phyloP scores from a whole-genome alignment of 2,329 filamentous ascomycete genomes.

The Paecilomyces variotii region DNA sequence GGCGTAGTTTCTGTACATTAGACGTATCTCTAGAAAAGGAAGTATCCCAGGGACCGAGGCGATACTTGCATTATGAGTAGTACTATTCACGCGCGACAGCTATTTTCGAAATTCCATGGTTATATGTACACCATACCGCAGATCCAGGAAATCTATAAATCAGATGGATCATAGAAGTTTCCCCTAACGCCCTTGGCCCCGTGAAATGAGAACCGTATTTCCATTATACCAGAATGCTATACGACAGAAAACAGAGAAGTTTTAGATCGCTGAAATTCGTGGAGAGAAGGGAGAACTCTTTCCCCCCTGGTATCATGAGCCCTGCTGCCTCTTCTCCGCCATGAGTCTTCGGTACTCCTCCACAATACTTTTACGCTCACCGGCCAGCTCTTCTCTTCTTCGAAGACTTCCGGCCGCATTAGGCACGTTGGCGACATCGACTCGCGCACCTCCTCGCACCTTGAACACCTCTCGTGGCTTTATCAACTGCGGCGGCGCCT shows the following conservation, averaged over 20 bases:
- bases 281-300: neutral
- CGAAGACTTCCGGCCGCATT: conserved; percentile 62
- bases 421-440: conserved; percentile 62
- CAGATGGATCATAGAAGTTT: neutral
- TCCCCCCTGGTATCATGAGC: neutral
- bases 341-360: conserved; percentile 66
- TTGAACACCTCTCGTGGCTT: conserved; percentile 57
- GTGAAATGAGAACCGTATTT: neutral
- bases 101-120: neutral
- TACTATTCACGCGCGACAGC: neutral
- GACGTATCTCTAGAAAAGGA: too few relatives aligned
- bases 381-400: conserved; percentile 64
- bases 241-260: neutral
- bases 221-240: neutral
- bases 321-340: conserved; percentile 40
- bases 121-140: neutral
- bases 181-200: neutral
- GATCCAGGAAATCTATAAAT: neutral
- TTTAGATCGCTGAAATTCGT: neutral
- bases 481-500: conserved; percentile 68
- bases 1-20: too few relatives aligned
- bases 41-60: too few relatives aligned
- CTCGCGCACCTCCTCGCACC: conserved; percentile 54
- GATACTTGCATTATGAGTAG: neutral
- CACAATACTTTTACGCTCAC: conserved; percentile 61